Evolutionary conservation across 139 green algal species (phyloP), one percentile per base, ranked within the genome.

Genomic region (Asterochloris erici): DNA sequence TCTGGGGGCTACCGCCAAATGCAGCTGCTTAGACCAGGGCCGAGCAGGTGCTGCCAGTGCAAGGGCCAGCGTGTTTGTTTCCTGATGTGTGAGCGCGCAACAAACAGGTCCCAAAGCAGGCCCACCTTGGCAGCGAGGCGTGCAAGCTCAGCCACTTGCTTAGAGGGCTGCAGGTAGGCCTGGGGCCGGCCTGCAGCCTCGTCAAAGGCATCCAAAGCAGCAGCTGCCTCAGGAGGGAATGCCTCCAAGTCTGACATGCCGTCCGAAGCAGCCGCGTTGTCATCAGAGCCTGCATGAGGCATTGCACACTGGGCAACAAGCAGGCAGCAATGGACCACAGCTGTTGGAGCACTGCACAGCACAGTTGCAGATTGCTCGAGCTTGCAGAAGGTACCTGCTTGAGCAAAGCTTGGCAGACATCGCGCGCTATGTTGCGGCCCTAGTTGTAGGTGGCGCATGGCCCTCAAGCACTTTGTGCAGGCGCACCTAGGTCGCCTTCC

Each of bases 141-240:
- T 13, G 92, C 88, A 16, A 90, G 84, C 12, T 64, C 26, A 13
- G 90, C 85, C 1, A 96, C 74, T 54, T 90, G 68, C 0, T 81
- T 24, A n/a, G 79, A 89, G 60, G 90, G 88, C 86, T 91, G 88
- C 74, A 96, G 79, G 38, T 95, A 91, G 1, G 88, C 89, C 12
- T 82, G 85, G 12, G 91, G 89, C 79, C 90, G 81, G 1, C 77
- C 73, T 61, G 88, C 82, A 1, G 81, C 68, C 0, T 75, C 71
- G n/a, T 79, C 63, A 21, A 94, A 81, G 19, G 63, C 73, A 16
- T 86, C 74, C 63, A 94, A 54, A 16, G 85, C 85, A 0, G 38
- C 68, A 0, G 61, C 24, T 60, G 87, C 71, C 9, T 89, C 66
- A 6, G 81, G 71, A 64, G 85, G 78, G 77, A 93, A 92, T 11